These are phyloP conservation scores for Ustilago hordei DNA, from an alignment of 1,284 basidiomycete genomes.

Conservation along the genomic window DNA sequence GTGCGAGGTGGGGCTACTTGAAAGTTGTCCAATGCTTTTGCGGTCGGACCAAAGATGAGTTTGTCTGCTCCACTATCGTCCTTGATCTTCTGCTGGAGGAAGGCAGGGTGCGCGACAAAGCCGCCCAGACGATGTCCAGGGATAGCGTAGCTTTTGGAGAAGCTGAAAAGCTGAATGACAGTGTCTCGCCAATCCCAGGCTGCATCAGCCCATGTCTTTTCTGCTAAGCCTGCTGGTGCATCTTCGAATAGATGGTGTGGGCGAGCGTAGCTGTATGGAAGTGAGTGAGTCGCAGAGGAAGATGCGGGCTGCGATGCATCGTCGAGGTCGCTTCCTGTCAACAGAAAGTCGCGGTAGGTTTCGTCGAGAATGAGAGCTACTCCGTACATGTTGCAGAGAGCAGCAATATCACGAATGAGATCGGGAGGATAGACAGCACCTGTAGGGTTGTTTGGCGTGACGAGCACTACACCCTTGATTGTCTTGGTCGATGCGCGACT, in stretches of 20 bases:
- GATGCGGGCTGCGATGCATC: not conserved
- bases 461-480: slow-evolving; percentile 75
- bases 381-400: slow-evolving; percentile 75
- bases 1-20: slow-evolving; percentile 67
- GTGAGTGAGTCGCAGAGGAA: not conserved
- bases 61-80: slow-evolving; percentile 63
- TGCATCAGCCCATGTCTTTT: slow-evolving; percentile 14
- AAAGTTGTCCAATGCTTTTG: slow-evolving; percentile 81
- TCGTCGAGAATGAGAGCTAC: slow-evolving; percentile 79
- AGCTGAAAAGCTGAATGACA: slow-evolving; percentile 55
- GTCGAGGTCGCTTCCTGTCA: slow-evolving; percentile 60
- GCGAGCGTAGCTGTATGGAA: slow-evolving; percentile 58
- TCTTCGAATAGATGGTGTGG: slow-evolving; percentile 75
- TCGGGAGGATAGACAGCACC: slow-evolving; percentile 79
- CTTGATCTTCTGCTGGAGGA: slow-evolving; percentile 70
- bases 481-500: slow-evolving; percentile 72
- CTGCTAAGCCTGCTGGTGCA: slow-evolving; percentile 13
- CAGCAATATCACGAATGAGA: slow-evolving; percentile 77
- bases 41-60: slow-evolving; percentile 69
- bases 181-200: slow-evolving; percentile 73
- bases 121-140: slow-evolving; percentile 86
- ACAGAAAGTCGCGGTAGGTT: slow-evolving; percentile 82
- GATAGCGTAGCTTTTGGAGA: slow-evolving; percentile 82
- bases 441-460: slow-evolving; percentile 75
- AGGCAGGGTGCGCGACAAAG: slow-evolving; percentile 76